Evolutionary conservation across 2,329 filamentous ascomycete species (phyloP), one percentile per base, ranked within the genome.

Genomic region (Clonostachys rhizophaga): DNA sequence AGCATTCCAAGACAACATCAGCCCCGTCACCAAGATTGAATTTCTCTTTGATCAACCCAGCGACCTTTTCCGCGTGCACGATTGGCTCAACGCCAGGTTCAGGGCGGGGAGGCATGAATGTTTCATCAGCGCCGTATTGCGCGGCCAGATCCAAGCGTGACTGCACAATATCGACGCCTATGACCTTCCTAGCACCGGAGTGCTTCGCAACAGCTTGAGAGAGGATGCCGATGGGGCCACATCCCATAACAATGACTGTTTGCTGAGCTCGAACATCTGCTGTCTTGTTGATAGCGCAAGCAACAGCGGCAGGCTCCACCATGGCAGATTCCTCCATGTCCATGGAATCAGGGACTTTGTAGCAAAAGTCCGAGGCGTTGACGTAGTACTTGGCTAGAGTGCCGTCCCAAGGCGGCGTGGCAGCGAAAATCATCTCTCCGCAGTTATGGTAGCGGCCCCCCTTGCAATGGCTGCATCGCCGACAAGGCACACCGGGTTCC

Each of bases 1-100:
- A 73, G 14, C 67, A 69, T 45, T 78, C 76, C 4, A 79, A 52
- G 2, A 78, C 73, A 4, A 74, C 63, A 53, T 79, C 75, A 1
- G 69, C 67, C 0, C 75, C 75, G 18, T 74, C 65, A 1, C 62
- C 65, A 1, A 78, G 60, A 3, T 49, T 55, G 44, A 67, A 70
- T 8, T 60, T 39, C 24, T 63, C 50, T 7, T 69, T 62, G 16
- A 78, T 71, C 5, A 59, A 56, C 40, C 61, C 55, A 0, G 67
- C 73, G 6, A 70, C 55, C 9, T 63, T 58, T 35, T 67, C 63
- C 11, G 66, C 61, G 33, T 65, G 62, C 35, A 68, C 61, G 2
- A 64, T 58, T 0, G 64, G 62, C 50, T 73, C 68, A 5, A 46
- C 48, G 14, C 52, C 59, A 10, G 54, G 49, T 4, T 54, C 51